phyloP scores from a whole-genome alignment of 2,329 filamentous ascomycete genomes.

The Trichoderma atroviride region DNA sequence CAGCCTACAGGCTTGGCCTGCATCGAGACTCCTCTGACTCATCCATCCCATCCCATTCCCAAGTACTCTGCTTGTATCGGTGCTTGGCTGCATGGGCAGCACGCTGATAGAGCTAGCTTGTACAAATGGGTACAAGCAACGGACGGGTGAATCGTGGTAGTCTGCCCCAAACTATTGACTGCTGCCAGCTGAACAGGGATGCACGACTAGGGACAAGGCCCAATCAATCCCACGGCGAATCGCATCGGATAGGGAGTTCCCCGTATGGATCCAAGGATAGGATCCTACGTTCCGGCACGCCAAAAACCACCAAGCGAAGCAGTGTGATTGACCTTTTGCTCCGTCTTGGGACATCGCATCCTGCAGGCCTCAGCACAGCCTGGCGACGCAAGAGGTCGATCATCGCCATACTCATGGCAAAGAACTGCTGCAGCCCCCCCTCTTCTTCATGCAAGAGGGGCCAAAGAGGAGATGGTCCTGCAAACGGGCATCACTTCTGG shows the following conservation, averaged over 20 bases:
- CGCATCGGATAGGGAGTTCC: constrained; percentile 20
- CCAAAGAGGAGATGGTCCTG: not conserved
- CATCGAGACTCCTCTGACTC: constrained; percentile 22
- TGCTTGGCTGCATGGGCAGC: constrained; percentile 17
- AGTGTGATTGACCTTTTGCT: not conserved
- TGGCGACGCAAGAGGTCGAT: constrained; percentile 28
- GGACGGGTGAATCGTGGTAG: constrained; percentile 7
- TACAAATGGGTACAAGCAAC: not conserved
- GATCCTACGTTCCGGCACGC: constrained; percentile 18
- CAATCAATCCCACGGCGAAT: constrained; percentile 17
- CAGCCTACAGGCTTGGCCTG: constrained; percentile 20
- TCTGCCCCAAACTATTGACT: constrained; percentile 8
- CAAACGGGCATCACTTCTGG: constrained; percentile 1
- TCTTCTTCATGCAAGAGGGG: constrained; percentile 16
- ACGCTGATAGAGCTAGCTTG: constrained; percentile 8
- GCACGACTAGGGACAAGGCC: not conserved
- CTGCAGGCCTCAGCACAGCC: constrained; percentile 16
- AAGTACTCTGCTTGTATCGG: not conserved
- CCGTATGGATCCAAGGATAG: not conserved
- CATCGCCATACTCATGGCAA: constrained; percentile 20
- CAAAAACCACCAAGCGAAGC: not conserved
- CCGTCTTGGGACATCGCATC: constrained; percentile 5
- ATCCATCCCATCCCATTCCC: constrained; percentile 21
- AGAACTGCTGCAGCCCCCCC: constrained; percentile 12
- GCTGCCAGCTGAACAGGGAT: constrained; percentile 24